Base-by-base conservation (phyloP, 1,284 basidiomycete genomes). In the Peniophora sp. region DNA sequence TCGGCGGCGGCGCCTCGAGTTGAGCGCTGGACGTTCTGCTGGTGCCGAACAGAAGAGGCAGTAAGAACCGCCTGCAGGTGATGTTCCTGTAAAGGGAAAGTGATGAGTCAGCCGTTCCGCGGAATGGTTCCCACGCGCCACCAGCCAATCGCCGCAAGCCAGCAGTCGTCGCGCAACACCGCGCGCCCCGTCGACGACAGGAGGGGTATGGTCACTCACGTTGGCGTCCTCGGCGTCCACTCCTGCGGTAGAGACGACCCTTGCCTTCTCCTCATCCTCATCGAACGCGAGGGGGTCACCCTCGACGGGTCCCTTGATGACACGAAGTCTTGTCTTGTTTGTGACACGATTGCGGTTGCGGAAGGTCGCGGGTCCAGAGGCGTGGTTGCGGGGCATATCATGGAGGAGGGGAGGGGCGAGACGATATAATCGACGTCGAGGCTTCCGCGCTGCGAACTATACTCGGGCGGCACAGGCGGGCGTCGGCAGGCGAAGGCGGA, bases 211-310 rank as follows among this genome's bases (percentile, higher is more conserved):
- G 38, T 8, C 38, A 74, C 87, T 80, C 73, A 90, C 88, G 69
- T 89, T 90, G 62, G 89, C 88, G 66, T 93, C 90, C 72, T 92
- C 90, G 61, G 85, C 85, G 64, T 89, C 88, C 61, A 91, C 88
- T 56, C 88, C 88, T 36, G 77, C 77, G 16, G 78, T 80, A 10
- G 44, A 45, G 20, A 45, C 44, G 22, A 45, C 44, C 12, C 44
- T n/a, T 60, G 83, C 82, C 70, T 86, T 87, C 75, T 88, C 85
- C 61, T 89, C 86, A 58, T 89, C 87, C 64, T 89, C 87, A 59
- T 89, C 87, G 55, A 86, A 58, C 52, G 90, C 84, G 65, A 90
- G 75, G 57, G 85, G 79, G 69, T 45, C 44, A 83, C 83, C 83
- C 64, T 92, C 90, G 72, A 89, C 79, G 66, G 81, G 79, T 55